Percentiles rank a stretch among this genome's conserved stretches.
These are phyloP conservation scores for Diaporthe sp. DNA, from an alignment of 2,329 filamentous ascomycete species.

Conservation along the genomic window DNA sequence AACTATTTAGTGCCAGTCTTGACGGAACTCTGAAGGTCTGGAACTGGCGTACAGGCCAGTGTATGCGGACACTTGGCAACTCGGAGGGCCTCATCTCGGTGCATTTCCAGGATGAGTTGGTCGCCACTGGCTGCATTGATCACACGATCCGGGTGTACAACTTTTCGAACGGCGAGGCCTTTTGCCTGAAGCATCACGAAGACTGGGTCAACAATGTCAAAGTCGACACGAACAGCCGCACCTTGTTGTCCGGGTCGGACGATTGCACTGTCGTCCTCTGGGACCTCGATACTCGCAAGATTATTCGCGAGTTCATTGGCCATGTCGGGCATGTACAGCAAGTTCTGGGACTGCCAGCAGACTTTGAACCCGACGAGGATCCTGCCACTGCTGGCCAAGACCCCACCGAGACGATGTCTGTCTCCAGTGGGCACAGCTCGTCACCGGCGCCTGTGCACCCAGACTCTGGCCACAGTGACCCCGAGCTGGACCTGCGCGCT, in stretches of 20 bases:
- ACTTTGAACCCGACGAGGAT: slow-evolving; percentile 89
- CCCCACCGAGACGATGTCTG: slow-evolving; percentile 68
- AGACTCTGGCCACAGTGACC: slow-evolving; percentile 45
- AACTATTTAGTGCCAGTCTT: slow-evolving; percentile 90
- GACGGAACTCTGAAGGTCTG: slow-evolving; percentile 92
- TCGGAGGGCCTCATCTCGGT: slow-evolving; percentile 86
- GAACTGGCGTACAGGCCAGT: slow-evolving; percentile 95
- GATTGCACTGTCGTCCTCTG: slow-evolving; percentile 92
- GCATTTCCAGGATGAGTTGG: slow-evolving; percentile 86
- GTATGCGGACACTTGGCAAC: slow-evolving; percentile 86
- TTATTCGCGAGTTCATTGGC: slow-evolving; percentile 84
- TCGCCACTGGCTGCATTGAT: slow-evolving; percentile 92
- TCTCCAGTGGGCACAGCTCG: slow-evolving; percentile 62
- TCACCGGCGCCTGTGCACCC: slow-evolving; percentile 52
- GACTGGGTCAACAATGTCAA: slow-evolving; percentile 99
- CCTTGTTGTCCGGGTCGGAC: slow-evolving; percentile 92
- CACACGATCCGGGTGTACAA: slow-evolving; percentile 94
- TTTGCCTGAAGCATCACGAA: slow-evolving; percentile 83
- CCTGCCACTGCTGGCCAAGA: slow-evolving; percentile 58
- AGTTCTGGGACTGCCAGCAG: slow-evolving; percentile 84
- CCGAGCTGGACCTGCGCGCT: slow-evolving; percentile 62
- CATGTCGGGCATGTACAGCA: slow-evolving; percentile 98
- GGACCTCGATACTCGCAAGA: slow-evolving; percentile 88
- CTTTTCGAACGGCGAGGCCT: slow-evolving; percentile 86
- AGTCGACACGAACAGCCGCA: slow-evolving; percentile 85